Evolutionary conservation across 163 green algal genomes (phyloP), one percentile per base, ranked within the genome.

Genomic region (Picocystis sp.): DNA sequence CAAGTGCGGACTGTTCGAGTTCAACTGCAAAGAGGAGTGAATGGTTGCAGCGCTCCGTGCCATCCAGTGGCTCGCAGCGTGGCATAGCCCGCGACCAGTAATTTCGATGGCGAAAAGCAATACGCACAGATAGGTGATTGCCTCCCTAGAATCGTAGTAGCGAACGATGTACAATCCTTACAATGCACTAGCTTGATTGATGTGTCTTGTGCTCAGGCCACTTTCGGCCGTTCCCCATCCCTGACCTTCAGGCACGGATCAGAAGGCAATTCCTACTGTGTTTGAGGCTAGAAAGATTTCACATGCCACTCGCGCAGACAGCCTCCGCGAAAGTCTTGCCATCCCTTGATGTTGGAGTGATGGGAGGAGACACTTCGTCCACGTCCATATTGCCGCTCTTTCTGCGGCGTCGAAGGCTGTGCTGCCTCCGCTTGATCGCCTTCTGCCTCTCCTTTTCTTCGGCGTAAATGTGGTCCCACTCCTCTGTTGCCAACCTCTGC

Each of bases 391-490:
- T 38, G 5, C 29, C 29, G 29, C 29, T 38, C 29, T 38, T 38
- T 38, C 29, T 38, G 29, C 29, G 29, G 29, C 29, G 29, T 8
- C 29, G 29, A 38, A 38, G 29, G 29, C 29, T 38, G 29, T 38
- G 29, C 8, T 38, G 29, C 29, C 29, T 5, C 5, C 29, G 29
- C 8, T 38, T 38, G 29, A 38, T 38, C 8, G 52, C 34, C 21
- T 47, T 45, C 58, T 67, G 58, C 23, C 44, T 21, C 34, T 72
- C 54, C 22, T 60, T 64, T 25, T 72, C 64, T 17, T 55, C 49
- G 15, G 33, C 55, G 29, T 65, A 64, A 46, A 73, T 66, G 13
- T 42, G 25, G 2, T 54, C 61, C 22, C 57, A 69, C 41, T 62
- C 54, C 41, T 64, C 65, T 34, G 48, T 43, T 23, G 22, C 35